Evolutionary conservation across 306 rosid genomes (phyloP).

Genomic region (Gillenia trifoliata): DNA sequence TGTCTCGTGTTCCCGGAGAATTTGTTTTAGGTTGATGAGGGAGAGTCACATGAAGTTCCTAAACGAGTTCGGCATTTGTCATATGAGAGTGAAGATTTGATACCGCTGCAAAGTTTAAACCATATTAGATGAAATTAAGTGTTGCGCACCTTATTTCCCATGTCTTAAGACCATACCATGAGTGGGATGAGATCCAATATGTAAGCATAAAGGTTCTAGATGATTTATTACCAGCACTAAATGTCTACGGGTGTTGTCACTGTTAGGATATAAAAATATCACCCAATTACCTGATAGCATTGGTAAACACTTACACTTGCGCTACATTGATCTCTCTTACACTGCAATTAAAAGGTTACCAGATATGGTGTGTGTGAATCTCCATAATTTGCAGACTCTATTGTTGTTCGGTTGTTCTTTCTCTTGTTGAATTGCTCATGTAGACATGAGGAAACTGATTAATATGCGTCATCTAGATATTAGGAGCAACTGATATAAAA

Average conservation of each 20-base stretch:
- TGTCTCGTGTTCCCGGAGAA: not conserved
- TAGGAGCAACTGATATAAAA: not conserved
- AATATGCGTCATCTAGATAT: not conserved
- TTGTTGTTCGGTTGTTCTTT: too few relatives aligned
- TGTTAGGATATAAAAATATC: too few relatives aligned
- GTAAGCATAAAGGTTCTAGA: not conserved
- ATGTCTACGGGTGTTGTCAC: too few relatives aligned
- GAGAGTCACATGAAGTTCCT: not conserved
- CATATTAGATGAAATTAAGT: not conserved
- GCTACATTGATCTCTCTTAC: too few relatives aligned
- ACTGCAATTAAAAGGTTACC: too few relatives aligned
- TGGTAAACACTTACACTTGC: too few relatives aligned
- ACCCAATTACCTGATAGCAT: too few relatives aligned
- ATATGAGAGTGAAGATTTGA: too few relatives aligned
- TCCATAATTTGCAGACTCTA: too few relatives aligned
- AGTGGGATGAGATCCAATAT: too few relatives aligned
- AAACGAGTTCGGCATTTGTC: not conserved
- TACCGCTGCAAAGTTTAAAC: not conserved
- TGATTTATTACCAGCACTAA: too few relatives aligned
- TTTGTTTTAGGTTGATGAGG: not conserved
- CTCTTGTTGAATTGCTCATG: slow-evolving; percentile 7
- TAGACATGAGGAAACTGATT: not conserved
- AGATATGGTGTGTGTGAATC: too few relatives aligned
- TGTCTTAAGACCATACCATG: not conserved
- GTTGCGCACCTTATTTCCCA: not conserved